Base-by-base conservation (phyloP, 805 yeast species). In the Teunomyces kruisii region DNA sequence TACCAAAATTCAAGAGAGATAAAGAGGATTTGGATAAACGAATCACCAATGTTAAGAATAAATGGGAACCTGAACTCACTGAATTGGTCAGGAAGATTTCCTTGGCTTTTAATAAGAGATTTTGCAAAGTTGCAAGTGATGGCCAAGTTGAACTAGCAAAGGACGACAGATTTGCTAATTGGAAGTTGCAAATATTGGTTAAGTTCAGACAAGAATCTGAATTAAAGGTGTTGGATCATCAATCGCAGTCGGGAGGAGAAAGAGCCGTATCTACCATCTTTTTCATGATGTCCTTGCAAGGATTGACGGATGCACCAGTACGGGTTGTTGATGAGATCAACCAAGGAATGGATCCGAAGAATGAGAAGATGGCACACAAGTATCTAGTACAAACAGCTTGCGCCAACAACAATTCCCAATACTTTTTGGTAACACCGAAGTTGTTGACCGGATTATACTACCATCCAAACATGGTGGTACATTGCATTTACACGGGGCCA, bases 281-380 rank as follows among this genome's bases (percentile, higher is more conserved):
- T 42, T 94, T 86, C 61, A 78, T 94, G 59, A 87, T 94, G 74
- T 84, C 98, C 1, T 71, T 94, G 50, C 99, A 94, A 67, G 92
- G 90, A 9, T 74, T 86, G 46, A 84, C 97, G 0, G 77, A 78
- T 24, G 88, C 97, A 0, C 98, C 99, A 8, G 89, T 94, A 58
- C 74, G 98, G 59, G 91, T 92, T 2, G 97, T 94, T 6, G 99
- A 94, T 67, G 99, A 94, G 71, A 95, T 94, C 50, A 94, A 94
- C 62, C 99, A 94, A 68, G 99, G 99, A 53, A 91, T 94, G 98
- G 99, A 94, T 67, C 86, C 95, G 9, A 80, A 80, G 48, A 94
- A 94, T 59, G 99, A 94, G 64, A 79, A 91, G 50, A 75, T 80
- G 68, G 91, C 94, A 2, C 97, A 92, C 61, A 78, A 80, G 50